Evolutionary conservation across 805 yeast species (phyloP), one percentile per base, ranked within the genome.

Genomic region (Ogataea haglerorum): DNA sequence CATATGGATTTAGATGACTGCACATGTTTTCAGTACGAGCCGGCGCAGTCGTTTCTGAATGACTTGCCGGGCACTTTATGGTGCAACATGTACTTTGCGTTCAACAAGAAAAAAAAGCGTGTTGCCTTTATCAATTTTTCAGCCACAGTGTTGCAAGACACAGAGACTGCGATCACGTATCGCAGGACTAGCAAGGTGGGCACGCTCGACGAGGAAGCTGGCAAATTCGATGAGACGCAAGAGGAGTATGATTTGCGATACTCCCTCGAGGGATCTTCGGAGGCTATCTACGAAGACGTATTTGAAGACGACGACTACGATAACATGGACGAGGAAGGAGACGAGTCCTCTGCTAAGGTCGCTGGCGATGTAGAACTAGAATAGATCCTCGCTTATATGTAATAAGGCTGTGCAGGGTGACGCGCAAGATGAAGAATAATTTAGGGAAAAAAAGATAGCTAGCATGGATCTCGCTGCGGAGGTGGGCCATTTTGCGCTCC

Each of bases 81-180:
- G 93, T 77, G 85, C 17, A 68, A 82, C 58, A 86, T 87, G 75
- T 91, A 95, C 83, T 93, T 93, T 61, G 78, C 91, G 32, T 89
- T 85, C 65, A 93, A 89, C 67, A 91, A 88, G 64, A 84, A 86
- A 56, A 78, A 85, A 65, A 91, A 91, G 65, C 76, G 98, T 48
- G 98, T 93, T 2, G 88, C 95, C 1, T 91, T 84, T 60, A 60
- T 93, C 13, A 85, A 86, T 52, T 66, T 93, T 47, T 80, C 79
- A 40, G 82, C 83, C 8, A 56, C 54, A 6, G 51, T 39, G 57
- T 58, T 54, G 21, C 49, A 52, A 37, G 54, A 53, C 29, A 6
- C 30, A 10, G 56, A 76, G 46, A 31, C 65, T 19, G 57, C 64
- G 27, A 54, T 68, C 16, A 31, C 12, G 42, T 38, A 13, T 6